phyloP scores from a whole-genome alignment of 495 filamentous ascomycete genomes.

The Margaritispora aquatica region DNA sequence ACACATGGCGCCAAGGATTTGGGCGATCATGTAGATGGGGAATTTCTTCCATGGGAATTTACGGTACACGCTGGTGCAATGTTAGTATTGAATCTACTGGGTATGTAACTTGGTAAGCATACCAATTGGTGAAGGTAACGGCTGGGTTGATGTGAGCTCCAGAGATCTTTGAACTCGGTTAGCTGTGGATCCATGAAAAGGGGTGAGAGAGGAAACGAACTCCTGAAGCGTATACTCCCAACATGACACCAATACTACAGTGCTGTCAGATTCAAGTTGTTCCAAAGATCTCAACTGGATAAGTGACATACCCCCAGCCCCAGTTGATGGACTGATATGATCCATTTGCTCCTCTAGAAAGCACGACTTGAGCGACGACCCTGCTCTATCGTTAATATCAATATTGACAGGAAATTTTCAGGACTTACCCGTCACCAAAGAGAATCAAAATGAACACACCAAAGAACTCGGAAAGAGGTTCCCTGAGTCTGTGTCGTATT shows the following conservation, averaged over 20 bases:
- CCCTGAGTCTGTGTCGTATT: conserved; percentile 38
- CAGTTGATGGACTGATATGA: conserved; percentile 44
- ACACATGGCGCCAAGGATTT: conserved; percentile 48
- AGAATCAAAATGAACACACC: conserved; percentile 57
- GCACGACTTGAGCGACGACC: conserved; percentile 22
- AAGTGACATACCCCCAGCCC: conserved; percentile 28
- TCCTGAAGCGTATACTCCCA: conserved; percentile 57
- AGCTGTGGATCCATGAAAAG: background rate
- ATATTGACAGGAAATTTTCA: background rate
- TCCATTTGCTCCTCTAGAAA: conserved; percentile 20
- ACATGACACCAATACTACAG: conserved; percentile 48
- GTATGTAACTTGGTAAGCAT: background rate
- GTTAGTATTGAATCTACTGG: background rate
- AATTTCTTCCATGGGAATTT: conserved; percentile 55
- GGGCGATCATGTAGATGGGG: conserved; percentile 46
- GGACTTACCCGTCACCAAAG: conserved; percentile 50
- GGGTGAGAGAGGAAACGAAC: conserved; percentile 25
- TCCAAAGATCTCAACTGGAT: background rate
- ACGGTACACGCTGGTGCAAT: conserved; percentile 49
- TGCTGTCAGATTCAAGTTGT: background rate
- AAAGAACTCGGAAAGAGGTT: conserved; percentile 58
- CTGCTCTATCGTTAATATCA: conserved; percentile 41
- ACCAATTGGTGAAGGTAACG: conserved; percentile 46
- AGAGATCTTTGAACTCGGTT: conserved; percentile 7
- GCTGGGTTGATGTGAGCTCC: conserved; percentile 63